Percentiles rank a stretch among this genome's conserved stretches.
These are phyloP conservation scores for Trichosporon asahii DNA, from an alignment of 1,284 basidiomycete genomes.

Conservation along the genomic window DNA sequence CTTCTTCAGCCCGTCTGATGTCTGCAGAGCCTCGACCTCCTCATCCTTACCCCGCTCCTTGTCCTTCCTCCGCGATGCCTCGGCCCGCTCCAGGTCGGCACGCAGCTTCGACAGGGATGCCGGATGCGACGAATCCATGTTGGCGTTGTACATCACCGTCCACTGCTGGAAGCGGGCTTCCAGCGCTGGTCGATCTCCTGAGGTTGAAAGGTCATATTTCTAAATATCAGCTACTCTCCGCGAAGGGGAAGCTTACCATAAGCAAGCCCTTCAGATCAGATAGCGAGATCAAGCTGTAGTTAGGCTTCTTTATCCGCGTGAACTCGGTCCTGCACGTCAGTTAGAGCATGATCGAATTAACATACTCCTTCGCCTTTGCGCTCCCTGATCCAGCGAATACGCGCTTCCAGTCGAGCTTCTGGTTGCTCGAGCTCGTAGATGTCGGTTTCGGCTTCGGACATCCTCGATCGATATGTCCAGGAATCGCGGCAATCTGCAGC, in stretches of 20 bases:
- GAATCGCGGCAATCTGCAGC: conserved; percentile 41
- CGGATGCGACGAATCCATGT: conserved; percentile 33
- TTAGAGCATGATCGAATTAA: conserved; percentile 21
- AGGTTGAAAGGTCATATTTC: conserved; percentile 41
- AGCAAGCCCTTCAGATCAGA: conserved; percentile 41
- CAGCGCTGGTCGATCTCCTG: conserved; percentile 42
- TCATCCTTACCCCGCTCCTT: conserved; percentile 44
- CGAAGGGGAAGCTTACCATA: conserved; percentile 21
- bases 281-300: conserved; percentile 42
- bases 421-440: conserved; percentile 28
- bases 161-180: conserved; percentile 45
- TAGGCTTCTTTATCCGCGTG: conserved; percentile 49
- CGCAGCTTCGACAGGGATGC: conserved; percentile 43
- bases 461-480: conserved; percentile 45
- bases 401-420: conserved; percentile 49
- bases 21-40: conserved; percentile 34
- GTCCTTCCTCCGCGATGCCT: conserved; percentile 37
- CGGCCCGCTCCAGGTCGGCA: conserved; percentile 36
- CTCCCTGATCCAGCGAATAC: conserved; percentile 42
- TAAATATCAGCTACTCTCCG: conserved; percentile 18
- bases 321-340: conserved; percentile 29
- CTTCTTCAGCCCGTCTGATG: conserved; percentile 35
- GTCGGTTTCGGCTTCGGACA: conserved; percentile 41
- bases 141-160: conserved; percentile 50
- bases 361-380: conserved; percentile 24